Evolutionary conservation across 2,329 filamentous ascomycete genomes (phyloP).

Genomic region (Aspergillus calidoustus): DNA sequence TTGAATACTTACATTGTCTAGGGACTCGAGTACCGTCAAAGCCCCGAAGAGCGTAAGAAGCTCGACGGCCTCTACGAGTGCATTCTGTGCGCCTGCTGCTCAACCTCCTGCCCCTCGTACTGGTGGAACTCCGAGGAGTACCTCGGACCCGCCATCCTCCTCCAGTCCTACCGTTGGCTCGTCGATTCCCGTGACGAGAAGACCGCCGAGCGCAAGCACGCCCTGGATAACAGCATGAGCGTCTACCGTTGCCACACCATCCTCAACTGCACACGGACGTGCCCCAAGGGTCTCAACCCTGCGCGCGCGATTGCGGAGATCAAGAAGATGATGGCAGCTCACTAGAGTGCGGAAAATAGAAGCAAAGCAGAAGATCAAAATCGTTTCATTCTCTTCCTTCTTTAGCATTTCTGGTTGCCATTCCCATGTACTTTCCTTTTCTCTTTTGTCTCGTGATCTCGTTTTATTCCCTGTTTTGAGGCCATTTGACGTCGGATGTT

Average conservation of each 20-base stretch:
- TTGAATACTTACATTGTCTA: constrained; percentile 41
- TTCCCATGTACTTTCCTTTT: constrained; percentile 18
- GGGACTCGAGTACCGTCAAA: constrained; percentile 92
- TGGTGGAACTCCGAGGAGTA: constrained; percentile 99
- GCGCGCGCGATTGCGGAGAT: constrained; percentile 95
- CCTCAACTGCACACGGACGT: constrained; percentile 96
- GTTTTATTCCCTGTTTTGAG: constrained; percentile 31
- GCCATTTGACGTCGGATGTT: constrained; percentile 31
- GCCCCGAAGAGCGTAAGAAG: constrained; percentile 90
- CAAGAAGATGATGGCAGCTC: constrained; percentile 87
- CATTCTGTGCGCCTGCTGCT: constrained; percentile 99
- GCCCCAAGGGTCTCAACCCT: constrained; percentile 97
- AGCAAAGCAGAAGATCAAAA: constrained; percentile 13
- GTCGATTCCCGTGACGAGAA: constrained; percentile 92
- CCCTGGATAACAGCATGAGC: constrained; percentile 98
- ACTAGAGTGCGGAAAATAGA: constrained; percentile 26
- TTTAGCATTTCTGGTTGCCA: constrained; percentile 20
- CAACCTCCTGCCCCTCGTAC: constrained; percentile 98
- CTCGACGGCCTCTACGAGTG: constrained; percentile 98
- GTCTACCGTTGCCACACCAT: constrained; percentile 99
- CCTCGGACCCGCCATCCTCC: constrained; percentile 91
- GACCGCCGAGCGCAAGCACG: constrained; percentile 83
- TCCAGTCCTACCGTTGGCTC: constrained; percentile 98
- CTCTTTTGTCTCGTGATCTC: constrained; percentile 18
- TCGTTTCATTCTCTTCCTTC: constrained; percentile 22